Percentiles rank a stretch among this genome's conserved stretches.
These are phyloP conservation scores for Telopea speciosissima DNA, from an alignment of 177 flowering plant genomes.

Conservation along the genomic window DNA sequence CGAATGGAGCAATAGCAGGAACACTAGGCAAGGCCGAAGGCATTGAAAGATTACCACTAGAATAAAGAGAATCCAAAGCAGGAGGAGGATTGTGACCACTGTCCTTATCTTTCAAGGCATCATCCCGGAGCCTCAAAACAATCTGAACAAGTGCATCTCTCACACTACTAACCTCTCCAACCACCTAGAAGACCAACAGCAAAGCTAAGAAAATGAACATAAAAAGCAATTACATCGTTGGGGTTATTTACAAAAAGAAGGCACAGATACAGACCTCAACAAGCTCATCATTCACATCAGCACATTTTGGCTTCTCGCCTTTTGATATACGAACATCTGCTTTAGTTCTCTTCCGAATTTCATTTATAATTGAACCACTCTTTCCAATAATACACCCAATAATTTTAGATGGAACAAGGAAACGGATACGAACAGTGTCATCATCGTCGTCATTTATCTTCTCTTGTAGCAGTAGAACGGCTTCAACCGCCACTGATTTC, in stretches of 20 bases:
- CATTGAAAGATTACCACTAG: constrained; percentile 44
- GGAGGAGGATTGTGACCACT: constrained; percentile 35
- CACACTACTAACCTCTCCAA: constrained; percentile 63
- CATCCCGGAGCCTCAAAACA: constrained; percentile 82
- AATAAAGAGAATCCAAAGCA: constrained; percentile 42
- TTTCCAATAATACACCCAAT: constrained; percentile 95
- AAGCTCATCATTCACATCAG: constrained; percentile 57
- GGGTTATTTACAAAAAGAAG: not conserved
- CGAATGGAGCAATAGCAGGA: constrained; percentile 45
- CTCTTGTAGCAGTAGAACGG: constrained; percentile 78
- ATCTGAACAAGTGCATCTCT: constrained; percentile 94
- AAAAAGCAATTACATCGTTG: not conserved
- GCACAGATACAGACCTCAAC: constrained; percentile 56
- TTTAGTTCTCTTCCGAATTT: constrained; percentile 79
- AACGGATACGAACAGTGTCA: constrained; percentile 48
- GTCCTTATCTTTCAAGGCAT: constrained; percentile 66
- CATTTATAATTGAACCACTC: constrained; percentile 88
- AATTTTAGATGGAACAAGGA: constrained; percentile 77
- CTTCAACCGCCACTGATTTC: constrained; percentile 91
- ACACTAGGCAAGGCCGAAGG: constrained; percentile 49
- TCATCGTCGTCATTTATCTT: constrained; percentile 77
- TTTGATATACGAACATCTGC: constrained; percentile 87
- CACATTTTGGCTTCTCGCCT: constrained; percentile 59
- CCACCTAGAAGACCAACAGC: constrained; percentile 33
- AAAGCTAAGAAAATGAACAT: not conserved